A percentile compares a stretch with the other conserved stretches of the same genome.
Evolutionary conservation across 2,329 filamentous ascomycete genomes (phyloP).

Genomic region (Scedosporium minutisporum): DNA sequence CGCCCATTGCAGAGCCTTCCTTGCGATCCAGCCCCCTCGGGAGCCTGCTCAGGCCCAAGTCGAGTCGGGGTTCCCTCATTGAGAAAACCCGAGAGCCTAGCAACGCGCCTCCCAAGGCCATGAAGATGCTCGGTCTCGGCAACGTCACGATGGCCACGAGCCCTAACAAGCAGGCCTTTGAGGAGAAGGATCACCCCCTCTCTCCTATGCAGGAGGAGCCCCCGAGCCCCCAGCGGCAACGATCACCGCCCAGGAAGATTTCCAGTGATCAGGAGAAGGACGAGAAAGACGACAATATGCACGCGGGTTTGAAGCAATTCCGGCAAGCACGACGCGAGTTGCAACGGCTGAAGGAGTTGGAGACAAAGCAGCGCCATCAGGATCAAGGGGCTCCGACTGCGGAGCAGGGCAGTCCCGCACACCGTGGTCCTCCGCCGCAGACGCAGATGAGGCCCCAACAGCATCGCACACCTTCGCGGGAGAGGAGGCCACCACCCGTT

Average conservation of each 20-base stretch:
- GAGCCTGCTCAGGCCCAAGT: conserved; percentile 51
- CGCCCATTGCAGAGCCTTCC: conserved; percentile 12
- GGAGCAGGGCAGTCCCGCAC: not conserved
- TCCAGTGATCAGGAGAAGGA: conserved; percentile 15
- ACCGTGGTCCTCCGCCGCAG: conserved; percentile 1
- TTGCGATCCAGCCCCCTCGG: conserved; percentile 48
- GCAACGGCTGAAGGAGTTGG: conserved; percentile 45
- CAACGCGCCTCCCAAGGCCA: conserved; percentile 39
- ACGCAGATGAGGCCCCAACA: conserved; percentile 5
- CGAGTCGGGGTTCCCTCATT: conserved; percentile 56
- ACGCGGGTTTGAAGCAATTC: conserved; percentile 46
- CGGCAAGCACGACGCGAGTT: conserved; percentile 47
- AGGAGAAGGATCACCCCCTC: conserved; percentile 20
- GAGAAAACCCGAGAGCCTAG: conserved; percentile 36
- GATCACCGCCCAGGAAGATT: conserved; percentile 8
- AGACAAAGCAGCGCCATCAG: conserved; percentile 34
- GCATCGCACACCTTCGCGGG: conserved; percentile 30
- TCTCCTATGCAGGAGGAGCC: conserved; percentile 18
- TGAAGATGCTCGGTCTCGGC: conserved; percentile 52
- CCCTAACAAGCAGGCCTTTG: conserved; percentile 19
- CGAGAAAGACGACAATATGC: conserved; percentile 28
- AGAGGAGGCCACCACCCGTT: conserved; percentile 34
- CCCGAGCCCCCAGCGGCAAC: not conserved
- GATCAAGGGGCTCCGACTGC: conserved; percentile 11
- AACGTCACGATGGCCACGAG: conserved; percentile 30